phyloP scores from a whole-genome alignment of 2,329 filamentous ascomycete species.

The Pyricularia grisea region DNA sequence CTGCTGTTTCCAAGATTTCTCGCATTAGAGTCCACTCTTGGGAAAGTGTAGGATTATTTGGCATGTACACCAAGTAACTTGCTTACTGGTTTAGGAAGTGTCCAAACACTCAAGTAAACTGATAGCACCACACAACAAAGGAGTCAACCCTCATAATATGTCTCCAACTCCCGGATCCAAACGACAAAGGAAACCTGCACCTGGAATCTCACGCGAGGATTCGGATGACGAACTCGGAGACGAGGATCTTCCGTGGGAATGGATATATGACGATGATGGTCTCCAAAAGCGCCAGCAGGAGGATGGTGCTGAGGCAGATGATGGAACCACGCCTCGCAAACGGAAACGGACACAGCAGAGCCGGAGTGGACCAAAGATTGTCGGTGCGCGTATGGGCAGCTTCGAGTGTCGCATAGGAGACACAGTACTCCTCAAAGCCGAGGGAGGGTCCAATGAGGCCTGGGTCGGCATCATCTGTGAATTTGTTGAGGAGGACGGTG shows the following conservation, averaged over 20 bases:
- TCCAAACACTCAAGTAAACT: neutral
- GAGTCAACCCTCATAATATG: neutral
- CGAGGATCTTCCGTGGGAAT: constrained; percentile 68
- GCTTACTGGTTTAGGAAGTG: neutral
- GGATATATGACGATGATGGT: constrained; percentile 50
- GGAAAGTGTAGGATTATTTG: neutral
- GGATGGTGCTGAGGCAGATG: neutral
- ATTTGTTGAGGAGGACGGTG: constrained; percentile 60
- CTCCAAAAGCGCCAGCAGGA: neutral
- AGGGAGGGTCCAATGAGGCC: constrained; percentile 68
- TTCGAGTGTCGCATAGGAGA: constrained; percentile 81
- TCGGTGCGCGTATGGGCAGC: constrained; percentile 72
- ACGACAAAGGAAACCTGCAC: constrained; percentile 13
- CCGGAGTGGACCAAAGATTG: constrained; percentile 38
- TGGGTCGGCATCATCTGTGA: constrained; percentile 88
- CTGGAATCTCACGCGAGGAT: constrained; percentile 63
- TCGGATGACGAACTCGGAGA: constrained; percentile 79
- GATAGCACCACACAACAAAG: neutral
- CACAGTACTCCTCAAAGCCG: constrained; percentile 76
- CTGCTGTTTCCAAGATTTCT: neutral
- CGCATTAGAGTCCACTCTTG: neutral
- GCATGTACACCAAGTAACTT: neutral
- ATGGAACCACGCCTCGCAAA: neutral
- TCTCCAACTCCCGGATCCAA: neutral
- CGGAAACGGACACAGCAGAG: neutral